A percentile compares a stretch with the other conserved stretches of the same genome.
phyloP scores from a whole-genome alignment of 1,139 yeast species.

The Nakaseomyces delphensis region DNA sequence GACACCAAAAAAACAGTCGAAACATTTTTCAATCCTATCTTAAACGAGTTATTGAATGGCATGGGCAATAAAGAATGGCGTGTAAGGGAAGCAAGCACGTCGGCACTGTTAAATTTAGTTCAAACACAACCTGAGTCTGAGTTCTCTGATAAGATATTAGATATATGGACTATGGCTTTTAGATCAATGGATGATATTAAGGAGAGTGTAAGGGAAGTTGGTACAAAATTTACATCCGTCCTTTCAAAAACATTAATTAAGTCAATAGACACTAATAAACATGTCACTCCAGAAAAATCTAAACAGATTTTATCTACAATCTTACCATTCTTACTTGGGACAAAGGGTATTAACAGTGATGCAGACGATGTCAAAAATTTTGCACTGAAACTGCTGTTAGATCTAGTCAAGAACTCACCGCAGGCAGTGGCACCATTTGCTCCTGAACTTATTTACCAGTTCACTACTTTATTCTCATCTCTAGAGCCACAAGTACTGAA shows the following conservation, averaged over 20 bases:
- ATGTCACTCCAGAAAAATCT: slow-evolving; percentile 39
- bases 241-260: slow-evolving; percentile 58
- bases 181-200: slow-evolving; percentile 90
- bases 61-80: slow-evolving; percentile 90
- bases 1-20: slow-evolving; percentile 52
- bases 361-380: slow-evolving; percentile 77
- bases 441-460: slow-evolving; percentile 59
- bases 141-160: slow-evolving; percentile 50
- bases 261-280: slow-evolving; percentile 35
- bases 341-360: slow-evolving; percentile 71
- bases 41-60: slow-evolving; percentile 55
- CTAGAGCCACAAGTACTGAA: slow-evolving; percentile 88
- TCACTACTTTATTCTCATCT: slow-evolving; percentile 68
- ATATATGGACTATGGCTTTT: slow-evolving; percentile 82
- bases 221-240: slow-evolving; percentile 55
- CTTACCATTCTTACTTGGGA: slow-evolving; percentile 73
- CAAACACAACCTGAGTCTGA: slow-evolving; percentile 48
- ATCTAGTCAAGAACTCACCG: slow-evolving; percentile 57
- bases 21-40: slow-evolving; percentile 48
- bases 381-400: slow-evolving; percentile 64
- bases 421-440: slow-evolving; percentile 56
- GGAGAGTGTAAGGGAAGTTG: slow-evolving; percentile 84
- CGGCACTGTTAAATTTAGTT: slow-evolving; percentile 63
- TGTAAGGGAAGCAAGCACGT: slow-evolving; percentile 79
- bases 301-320: slow-evolving; percentile 48